These are phyloP conservation scores for Vitis amurensis DNA, from an alignment of 164 flowering plant genomes.

Conservation along the genomic window DNA sequence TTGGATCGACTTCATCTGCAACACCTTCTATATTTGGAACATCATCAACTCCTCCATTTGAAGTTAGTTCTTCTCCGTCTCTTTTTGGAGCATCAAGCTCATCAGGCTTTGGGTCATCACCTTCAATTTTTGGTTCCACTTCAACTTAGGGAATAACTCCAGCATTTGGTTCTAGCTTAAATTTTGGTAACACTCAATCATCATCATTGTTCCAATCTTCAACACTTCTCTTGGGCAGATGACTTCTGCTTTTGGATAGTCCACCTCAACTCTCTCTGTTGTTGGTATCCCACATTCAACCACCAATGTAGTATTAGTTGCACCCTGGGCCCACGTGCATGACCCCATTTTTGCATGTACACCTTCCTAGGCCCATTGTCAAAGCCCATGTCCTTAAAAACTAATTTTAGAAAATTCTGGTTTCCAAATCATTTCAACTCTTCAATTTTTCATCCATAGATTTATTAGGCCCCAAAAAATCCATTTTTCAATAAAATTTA, in stretches of 20 bases:
- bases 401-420: too few relatives aligned
- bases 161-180: conserved; percentile 54
- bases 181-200: conserved; percentile 65
- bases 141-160: conserved; percentile 51
- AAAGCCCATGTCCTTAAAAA: too few relatives aligned
- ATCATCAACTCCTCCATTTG: conserved; percentile 55
- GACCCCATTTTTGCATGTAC: too few relatives aligned
- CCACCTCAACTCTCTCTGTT: conserved; percentile 11
- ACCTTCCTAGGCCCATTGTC: too few relatives aligned
- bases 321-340: too few relatives aligned
- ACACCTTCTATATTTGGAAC: conserved; percentile 50
- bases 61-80: conserved; percentile 47
- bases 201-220: conserved; percentile 69
- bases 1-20: conserved; percentile 20
- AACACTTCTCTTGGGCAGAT: conserved; percentile 45
- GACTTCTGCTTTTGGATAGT: conserved; percentile 40
- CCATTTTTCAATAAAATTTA: too few relatives aligned
- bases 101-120: conserved; percentile 16
- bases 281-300: too few relatives aligned
- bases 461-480: too few relatives aligned
- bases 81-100: conserved; percentile 52
- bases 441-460: too few relatives aligned
- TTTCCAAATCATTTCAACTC: too few relatives aligned
- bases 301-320: too few relatives aligned
- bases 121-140: conserved; percentile 51